Conservation (phyloP, 805 yeast species). For the Priceomyces carsonii region DNA sequence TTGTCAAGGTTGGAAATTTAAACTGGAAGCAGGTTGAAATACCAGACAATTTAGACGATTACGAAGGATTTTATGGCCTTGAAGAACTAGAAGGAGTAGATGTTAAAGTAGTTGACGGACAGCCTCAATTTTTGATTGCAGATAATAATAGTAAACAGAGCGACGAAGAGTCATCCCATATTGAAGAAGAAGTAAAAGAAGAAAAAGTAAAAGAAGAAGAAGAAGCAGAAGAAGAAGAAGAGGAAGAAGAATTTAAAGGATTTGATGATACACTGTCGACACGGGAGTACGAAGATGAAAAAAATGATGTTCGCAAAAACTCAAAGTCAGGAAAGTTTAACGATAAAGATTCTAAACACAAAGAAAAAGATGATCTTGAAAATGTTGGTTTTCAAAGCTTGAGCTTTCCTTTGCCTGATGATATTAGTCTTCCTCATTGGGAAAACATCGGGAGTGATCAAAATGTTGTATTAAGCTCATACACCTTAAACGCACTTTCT, state of each 20-base stretch:
- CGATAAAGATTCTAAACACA: too few relatives aligned
- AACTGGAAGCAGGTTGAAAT: constrained; percentile 82
- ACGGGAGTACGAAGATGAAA: too few relatives aligned
- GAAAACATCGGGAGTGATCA: constrained; percentile 38
- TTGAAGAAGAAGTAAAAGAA: constrained; percentile 20
- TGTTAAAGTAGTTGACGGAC: constrained; percentile 71
- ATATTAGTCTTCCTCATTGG: constrained; percentile 61
- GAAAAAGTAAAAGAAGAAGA: constrained; percentile 18
- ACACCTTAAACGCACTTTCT: constrained; percentile 62
- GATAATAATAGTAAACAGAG: constrained; percentile 24
- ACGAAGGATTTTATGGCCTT: constrained; percentile 87
- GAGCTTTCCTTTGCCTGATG: constrained; percentile 30
- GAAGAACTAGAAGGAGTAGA: constrained; percentile 95
- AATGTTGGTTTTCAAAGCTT: constrained; percentile 30
- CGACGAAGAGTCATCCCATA: too few relatives aligned
- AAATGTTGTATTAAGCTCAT: constrained; percentile 51
- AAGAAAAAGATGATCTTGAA: constrained; percentile 5
- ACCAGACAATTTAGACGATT: constrained; percentile 82
- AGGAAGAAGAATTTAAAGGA: constrained; percentile 17
- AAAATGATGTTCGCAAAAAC: too few relatives aligned
- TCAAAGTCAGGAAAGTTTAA: too few relatives aligned
- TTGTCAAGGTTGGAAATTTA: constrained; percentile 52
- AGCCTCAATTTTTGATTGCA: constrained; percentile 51
- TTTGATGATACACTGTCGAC: constrained; percentile 12
- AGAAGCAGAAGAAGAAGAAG: constrained; percentile 14